Conservation (phyloP, 129 eudicot genomes). For the Flaveria linearis region DNA sequence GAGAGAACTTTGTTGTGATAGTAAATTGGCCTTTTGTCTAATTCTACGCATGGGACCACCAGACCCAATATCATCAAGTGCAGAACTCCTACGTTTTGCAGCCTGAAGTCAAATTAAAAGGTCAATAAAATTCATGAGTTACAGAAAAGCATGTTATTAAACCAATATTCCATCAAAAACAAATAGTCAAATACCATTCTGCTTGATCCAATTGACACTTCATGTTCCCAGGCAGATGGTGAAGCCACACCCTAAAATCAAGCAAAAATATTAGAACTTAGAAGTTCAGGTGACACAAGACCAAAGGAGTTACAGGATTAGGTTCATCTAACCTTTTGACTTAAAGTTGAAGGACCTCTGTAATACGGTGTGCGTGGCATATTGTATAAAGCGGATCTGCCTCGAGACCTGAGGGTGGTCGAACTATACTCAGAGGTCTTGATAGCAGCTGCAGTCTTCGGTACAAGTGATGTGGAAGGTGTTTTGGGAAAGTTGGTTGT, state of each 20-base stretch:
- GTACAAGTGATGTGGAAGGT: conserved; percentile 41
- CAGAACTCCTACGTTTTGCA: conserved; percentile 80
- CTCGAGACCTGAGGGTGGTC: conserved; percentile 73
- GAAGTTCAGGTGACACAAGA: background rate
- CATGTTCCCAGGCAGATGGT: conserved; percentile 46
- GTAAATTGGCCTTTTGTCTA: conserved; percentile 72
- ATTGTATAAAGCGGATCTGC: conserved; percentile 85
- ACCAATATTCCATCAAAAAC: background rate
- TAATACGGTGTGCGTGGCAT: conserved; percentile 92
- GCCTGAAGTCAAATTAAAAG: conserved; percentile 43
- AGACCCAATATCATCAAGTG: conserved; percentile 74
- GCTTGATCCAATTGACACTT: conserved; percentile 43
- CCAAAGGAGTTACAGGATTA: background rate
- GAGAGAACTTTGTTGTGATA: conserved; percentile 40
- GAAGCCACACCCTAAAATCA: conserved; percentile 48
- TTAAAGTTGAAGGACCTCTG: conserved; percentile 41
- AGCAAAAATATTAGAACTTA: conserved; percentile 1
- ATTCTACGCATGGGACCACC: conserved; percentile 83
- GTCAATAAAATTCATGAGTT: background rate
- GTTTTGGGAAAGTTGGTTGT: conserved; percentile 43
- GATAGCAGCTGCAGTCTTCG: conserved; percentile 37
- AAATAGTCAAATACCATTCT: conserved; percentile 35
- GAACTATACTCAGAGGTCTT: conserved; percentile 53
- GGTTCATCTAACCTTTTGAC: conserved; percentile 37
- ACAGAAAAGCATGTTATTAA: background rate